These are phyloP conservation scores for Hypoxylon fuscum DNA, from an alignment of 495 filamentous ascomycete species.

Conservation along the genomic window DNA sequence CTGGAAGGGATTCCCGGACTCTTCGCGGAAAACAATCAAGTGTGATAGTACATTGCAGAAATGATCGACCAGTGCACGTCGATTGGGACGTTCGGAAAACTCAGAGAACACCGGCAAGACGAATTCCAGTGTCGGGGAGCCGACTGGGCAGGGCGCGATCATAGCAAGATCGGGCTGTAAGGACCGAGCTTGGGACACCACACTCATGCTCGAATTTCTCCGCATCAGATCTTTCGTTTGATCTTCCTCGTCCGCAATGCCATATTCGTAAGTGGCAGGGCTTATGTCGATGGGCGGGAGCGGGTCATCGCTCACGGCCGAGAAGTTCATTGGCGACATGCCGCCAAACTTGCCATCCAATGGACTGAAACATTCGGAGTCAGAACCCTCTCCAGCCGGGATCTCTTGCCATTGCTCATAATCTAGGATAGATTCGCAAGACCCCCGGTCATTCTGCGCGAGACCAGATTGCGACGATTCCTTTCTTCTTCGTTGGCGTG, in stretches of 20 bases:
- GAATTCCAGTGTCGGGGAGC: conserved; percentile 61
- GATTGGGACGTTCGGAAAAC: conserved; percentile 63
- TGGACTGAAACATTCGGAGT: conserved; percentile 42
- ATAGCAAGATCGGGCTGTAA: conserved; percentile 51
- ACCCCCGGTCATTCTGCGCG: neutral
- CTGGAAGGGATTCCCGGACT: conserved; percentile 69
- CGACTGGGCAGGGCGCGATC: conserved; percentile 59
- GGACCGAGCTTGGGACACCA: conserved; percentile 40
- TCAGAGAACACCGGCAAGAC: conserved; percentile 62
- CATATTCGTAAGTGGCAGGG: conserved; percentile 26
- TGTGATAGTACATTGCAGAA: conserved; percentile 71
- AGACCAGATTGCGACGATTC: conserved; percentile 37
- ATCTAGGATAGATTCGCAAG: conserved; percentile 2
- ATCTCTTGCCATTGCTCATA: conserved; percentile 28
- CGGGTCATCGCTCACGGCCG: conserved; percentile 11
- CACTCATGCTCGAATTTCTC: conserved; percentile 25
- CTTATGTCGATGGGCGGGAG: conserved; percentile 21
- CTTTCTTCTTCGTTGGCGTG: conserved; percentile 62
- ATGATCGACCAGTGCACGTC: conserved; percentile 66
- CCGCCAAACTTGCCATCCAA: conserved; percentile 36
- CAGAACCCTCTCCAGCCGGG: conserved; percentile 19
- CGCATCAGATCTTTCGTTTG: conserved; percentile 26
- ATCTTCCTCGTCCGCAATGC: conserved; percentile 7
- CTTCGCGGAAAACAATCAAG: conserved; percentile 70
- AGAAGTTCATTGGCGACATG: conserved; percentile 30